Evolutionary conservation across 306 rosid species (phyloP).

Genomic region (Malus sylvestris): DNA sequence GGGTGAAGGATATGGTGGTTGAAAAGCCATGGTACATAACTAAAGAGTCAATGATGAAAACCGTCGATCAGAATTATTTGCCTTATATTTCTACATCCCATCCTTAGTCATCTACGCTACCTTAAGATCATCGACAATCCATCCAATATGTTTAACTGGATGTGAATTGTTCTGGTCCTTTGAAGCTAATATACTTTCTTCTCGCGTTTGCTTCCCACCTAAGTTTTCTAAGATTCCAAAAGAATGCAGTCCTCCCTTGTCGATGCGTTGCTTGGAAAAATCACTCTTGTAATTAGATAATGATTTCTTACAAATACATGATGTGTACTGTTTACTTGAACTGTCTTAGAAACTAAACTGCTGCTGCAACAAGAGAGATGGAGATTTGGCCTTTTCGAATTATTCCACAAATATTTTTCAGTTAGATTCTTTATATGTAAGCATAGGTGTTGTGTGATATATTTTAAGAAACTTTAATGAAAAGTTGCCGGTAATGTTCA

Average conservation of each 20-base stretch:
- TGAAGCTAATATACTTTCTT: too few relatives aligned
- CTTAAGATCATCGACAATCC: neutral
- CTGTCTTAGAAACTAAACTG: too few relatives aligned
- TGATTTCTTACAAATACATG: neutral
- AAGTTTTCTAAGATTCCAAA: neutral
- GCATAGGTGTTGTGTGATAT: too few relatives aligned
- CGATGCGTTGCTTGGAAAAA: neutral
- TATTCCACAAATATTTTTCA: neutral
- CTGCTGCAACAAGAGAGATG: neutral
- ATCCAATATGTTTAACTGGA: neutral
- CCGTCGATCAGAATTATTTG: neutral
- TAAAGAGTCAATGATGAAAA: neutral
- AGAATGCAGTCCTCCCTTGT: neutral
- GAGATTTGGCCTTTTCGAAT: neutral
- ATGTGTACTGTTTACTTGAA: neutral
- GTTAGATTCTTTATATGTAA: too few relatives aligned
- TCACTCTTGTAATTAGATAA: too few relatives aligned
- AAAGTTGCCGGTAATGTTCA: too few relatives aligned
- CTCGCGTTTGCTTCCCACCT: neutral
- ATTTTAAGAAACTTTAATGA: too few relatives aligned
- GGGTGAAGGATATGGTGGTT: neutral
- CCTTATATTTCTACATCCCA: neutral
- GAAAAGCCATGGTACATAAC: neutral
- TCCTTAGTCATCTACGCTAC: neutral
- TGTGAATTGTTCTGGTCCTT: neutral